Conservation (phyloP, 441 rosid genomes). For the Euphorbia schlechtendalii region DNA sequence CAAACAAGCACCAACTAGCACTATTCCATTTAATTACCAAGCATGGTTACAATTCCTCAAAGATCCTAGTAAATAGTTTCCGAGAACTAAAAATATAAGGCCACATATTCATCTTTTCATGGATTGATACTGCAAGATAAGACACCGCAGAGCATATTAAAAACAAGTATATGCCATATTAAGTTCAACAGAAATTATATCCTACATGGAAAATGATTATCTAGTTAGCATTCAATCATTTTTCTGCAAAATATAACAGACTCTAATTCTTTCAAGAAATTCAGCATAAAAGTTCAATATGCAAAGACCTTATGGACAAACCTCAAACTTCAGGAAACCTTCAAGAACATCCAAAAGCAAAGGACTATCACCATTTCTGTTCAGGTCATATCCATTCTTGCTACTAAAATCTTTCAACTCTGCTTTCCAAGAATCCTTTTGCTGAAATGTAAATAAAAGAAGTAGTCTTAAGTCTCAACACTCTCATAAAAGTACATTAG, state of each 20-base stretch:
- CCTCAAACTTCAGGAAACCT: slow-evolving; percentile 90
- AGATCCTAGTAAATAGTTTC: neutral
- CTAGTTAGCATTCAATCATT: neutral
- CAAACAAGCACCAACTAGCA: too few relatives aligned
- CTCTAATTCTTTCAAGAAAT: slow-evolving; percentile 15
- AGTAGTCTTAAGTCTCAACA: slow-evolving; percentile 7
- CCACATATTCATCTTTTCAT: neutral
- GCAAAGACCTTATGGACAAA: slow-evolving; percentile 19
- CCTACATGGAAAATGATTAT: neutral
- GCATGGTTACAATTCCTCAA: neutral
- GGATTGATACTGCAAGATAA: neutral
- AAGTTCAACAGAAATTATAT: slow-evolving; percentile 8
- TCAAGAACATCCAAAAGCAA: slow-evolving; percentile 89
- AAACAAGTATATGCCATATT: neutral
- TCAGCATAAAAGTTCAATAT: slow-evolving; percentile 6
- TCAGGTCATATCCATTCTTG: slow-evolving; percentile 75
- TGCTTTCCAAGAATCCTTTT: slow-evolving; percentile 81
- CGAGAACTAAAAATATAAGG: neutral
- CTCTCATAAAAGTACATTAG: slow-evolving; percentile 1
- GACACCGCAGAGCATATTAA: neutral
- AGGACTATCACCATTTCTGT: slow-evolving; percentile 78
- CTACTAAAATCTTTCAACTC: slow-evolving; percentile 79
- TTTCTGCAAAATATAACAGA: neutral
- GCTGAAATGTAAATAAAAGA: slow-evolving; percentile 37
- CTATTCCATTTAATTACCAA: neutral